phyloP scores from a whole-genome alignment of 2,329 filamentous ascomycete species.

The Xylaria sp. region DNA sequence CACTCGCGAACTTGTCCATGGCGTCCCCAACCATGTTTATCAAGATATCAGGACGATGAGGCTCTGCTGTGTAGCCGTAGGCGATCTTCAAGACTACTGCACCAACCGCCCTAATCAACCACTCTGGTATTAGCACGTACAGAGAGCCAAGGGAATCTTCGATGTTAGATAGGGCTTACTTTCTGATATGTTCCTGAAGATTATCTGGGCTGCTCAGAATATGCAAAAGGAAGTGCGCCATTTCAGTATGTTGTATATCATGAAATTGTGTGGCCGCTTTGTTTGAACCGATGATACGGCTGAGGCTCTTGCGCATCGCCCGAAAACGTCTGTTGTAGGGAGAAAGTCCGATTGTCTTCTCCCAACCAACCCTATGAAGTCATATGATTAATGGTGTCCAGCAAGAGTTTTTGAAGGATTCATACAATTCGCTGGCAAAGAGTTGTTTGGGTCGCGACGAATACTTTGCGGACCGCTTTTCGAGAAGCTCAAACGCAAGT shows the following conservation, averaged over 20 bases:
- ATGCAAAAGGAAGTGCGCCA: slow-evolving; percentile 33
- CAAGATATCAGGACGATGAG: slow-evolving; percentile 39
- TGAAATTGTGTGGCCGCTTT: slow-evolving; percentile 25
- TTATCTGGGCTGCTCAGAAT: slow-evolving; percentile 23
- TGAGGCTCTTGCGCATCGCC: slow-evolving; percentile 30
- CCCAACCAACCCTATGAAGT: slow-evolving; percentile 37
- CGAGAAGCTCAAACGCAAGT: slow-evolving; percentile 52
- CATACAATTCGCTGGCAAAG: slow-evolving; percentile 44
- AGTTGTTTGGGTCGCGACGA: slow-evolving; percentile 48
- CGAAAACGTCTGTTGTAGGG: slow-evolving; percentile 28
- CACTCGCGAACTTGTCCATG: slow-evolving; percentile 39
- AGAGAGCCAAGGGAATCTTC: slow-evolving; percentile 7
- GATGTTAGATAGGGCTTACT: slow-evolving; percentile 6
- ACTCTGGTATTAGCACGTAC: slow-evolving; percentile 6
- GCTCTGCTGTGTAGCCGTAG: slow-evolving; percentile 45
- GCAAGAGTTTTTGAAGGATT: not conserved
- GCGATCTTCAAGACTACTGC: slow-evolving; percentile 43
- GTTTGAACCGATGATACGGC: slow-evolving; percentile 27
- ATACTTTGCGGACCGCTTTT: slow-evolving; percentile 49
- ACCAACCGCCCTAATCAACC: slow-evolving; percentile 38
- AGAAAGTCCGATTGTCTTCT: slow-evolving; percentile 22
- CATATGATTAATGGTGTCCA: slow-evolving; percentile 38
- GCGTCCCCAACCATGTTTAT: slow-evolving; percentile 37
- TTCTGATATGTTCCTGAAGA: slow-evolving; percentile 30
- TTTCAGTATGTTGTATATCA: slow-evolving; percentile 25